These are phyloP conservation scores for Naganishia kalamii DNA, from an alignment of 768 basidiomycete species.

Conservation along the genomic window DNA sequence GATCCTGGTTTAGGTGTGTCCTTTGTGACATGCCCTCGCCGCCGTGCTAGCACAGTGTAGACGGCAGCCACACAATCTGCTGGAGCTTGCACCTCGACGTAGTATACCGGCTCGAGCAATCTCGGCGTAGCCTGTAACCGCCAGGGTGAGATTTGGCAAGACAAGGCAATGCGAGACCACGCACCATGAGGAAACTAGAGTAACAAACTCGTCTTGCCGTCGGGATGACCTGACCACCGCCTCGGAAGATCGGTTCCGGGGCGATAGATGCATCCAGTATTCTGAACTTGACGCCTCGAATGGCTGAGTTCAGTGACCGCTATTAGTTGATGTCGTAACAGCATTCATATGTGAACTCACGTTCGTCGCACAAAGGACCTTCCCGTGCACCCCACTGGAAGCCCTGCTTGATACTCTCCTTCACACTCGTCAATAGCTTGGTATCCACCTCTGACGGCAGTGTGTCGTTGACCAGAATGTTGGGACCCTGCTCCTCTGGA, in stretches of 20 bases:
- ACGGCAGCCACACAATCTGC: conserved; percentile 98
- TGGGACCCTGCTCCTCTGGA: conserved; percentile 89
- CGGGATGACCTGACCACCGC: conserved; percentile 96
- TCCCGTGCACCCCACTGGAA: conserved; percentile 99
- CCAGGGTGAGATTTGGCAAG: not conserved
- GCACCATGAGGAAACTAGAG: conserved; percentile 95
- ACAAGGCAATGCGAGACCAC: conserved; percentile 35
- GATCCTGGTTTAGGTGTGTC: conserved; percentile 97
- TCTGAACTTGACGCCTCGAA: conserved; percentile 97
- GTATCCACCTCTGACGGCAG: conserved; percentile 94
- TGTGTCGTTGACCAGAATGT: conserved; percentile 90
- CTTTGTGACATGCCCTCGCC: conserved; percentile 97
- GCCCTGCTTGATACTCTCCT: conserved; percentile 94
- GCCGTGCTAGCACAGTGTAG: conserved; percentile 94
- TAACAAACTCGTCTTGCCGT: conserved; percentile 98
- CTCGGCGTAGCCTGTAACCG: conserved; percentile 76
- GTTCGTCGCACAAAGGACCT: conserved; percentile 96
- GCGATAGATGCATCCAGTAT: conserved; percentile 86
- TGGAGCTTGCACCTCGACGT: conserved; percentile 98
- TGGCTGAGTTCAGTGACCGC: conserved; percentile 55
- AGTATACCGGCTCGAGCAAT: conserved; percentile 95
- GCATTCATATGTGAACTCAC: conserved; percentile 54
- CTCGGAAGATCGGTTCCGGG: conserved; percentile 93
- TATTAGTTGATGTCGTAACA: not conserved
- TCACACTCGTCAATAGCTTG: conserved; percentile 78